Evolutionary conservation across 176 grass and related monocot species (phyloP), one percentile per base, ranked within the genome.

Genomic region (Carex scoparia): DNA sequence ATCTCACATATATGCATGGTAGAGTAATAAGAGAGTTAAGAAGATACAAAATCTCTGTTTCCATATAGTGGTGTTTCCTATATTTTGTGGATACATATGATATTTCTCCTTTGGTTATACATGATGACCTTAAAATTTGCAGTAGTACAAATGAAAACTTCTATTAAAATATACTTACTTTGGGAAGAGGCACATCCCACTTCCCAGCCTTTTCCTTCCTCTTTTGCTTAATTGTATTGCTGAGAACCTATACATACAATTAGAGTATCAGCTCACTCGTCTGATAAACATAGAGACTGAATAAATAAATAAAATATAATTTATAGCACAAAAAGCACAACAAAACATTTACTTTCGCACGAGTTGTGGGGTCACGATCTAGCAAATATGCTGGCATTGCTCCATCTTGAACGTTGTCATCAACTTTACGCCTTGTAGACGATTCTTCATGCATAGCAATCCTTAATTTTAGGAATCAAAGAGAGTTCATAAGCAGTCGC

Each of bases 191-290:
- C 72, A 97, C 94, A 53, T 94, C 94, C 92, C 94, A 97, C 87
- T 94, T 97, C 16, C 92, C 92, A 63, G 94, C 92, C 61, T 94
- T 97, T 77, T 97, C 92, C 84, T 89, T 91, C 65, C 94, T 94
- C 80, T 94, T 97, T 81, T 97, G 94, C 85, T 94, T 94, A 57
- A 97, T 92, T 65, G 90, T 97, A 87, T 97, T 97, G 92, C 94
- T 97, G 11, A 97, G 87, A 55, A 94, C 85, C 94, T 97, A 59
- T 19, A 73, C 4, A 62, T 14, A 89, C 4, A 49, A 84, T 14
- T 84, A 7, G 65, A 81, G 49, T 48, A 77, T 14, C 12, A 67
- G 49, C 30, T 70, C 54, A 86, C 27, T 60, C 11, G 53, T 56
- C 13, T 70, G 58, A 82, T 75, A 71, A 42, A 89, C 23, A 64